Base-by-base conservation (phyloP, 352 stramenopile species). In the Globisporangium rhizosaccharum region DNA sequence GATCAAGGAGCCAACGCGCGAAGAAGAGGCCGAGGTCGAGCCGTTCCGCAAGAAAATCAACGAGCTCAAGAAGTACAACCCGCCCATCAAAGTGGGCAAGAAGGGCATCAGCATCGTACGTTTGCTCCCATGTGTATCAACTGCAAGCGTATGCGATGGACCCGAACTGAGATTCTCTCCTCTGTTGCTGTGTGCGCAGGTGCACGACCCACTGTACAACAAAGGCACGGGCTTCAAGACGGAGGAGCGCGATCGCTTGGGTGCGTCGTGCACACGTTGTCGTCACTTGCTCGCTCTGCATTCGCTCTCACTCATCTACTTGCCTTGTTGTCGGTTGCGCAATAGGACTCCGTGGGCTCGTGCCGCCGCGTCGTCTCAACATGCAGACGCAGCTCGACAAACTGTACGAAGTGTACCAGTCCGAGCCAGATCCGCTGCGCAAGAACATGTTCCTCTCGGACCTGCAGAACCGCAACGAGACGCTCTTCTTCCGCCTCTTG, bases 391-490 rank as follows among this genome's bases (percentile, higher is more conserved):
- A 90, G 72, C 73, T 90, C 30, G 65, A 77, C 28, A 93, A 93
- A 67, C 55, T 92, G 47, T 92, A 93, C 67, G 66, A 87, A 49
- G 73, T 79, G 30, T 90, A 78, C 55, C 76, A 71, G 42, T 53
- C 83, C 50, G 33, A 39, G 10, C 33, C 33, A 10, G 33, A 39
- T 12, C 33, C 33, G 33, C 33, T 39, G 33, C 33, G 33, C 52
- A 98, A 98, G 78, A 95, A 97, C 70, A 75, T 96, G 30, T 97
- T 97, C 70, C 73, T 99, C 49, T 92, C 74, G 53, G 92, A 98
- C 63, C 33, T 39, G 33, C 33, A 39, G 33, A 87, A 96, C 64
- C 73, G 71, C 42, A 96, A 97, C 63, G 86, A 96, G 63, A 70
- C 87, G 54, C 76, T 97, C 46, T 98, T 97, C 88, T 97, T 97